Evolutionary conservation across 345 rosid genomes (phyloP), one percentile per base, ranked within the genome.

Genomic region (Hypericum androsaemum): DNA sequence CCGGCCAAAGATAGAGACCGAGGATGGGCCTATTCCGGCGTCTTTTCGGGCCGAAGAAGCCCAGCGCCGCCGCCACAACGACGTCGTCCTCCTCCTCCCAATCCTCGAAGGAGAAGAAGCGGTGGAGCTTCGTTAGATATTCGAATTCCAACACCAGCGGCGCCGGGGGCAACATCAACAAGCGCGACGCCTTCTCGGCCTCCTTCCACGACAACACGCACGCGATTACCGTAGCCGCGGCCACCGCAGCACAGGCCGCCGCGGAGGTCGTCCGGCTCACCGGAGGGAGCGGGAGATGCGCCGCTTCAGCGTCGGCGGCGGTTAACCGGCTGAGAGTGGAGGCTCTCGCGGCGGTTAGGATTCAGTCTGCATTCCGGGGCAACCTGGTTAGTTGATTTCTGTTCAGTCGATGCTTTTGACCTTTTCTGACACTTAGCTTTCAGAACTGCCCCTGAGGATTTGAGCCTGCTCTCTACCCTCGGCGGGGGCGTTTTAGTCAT

Each of bases 21-120:
- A 22, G 32, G 32, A 78, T 89, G 97, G 96, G 97, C 14, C 64
- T 86, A 36, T 64, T 89, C 65, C 82, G 85, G 59, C 70, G 85
- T 71, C 75, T 89, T 22, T 89, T 89, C 53, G 82, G 95, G 43
- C 42, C 64, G 57, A 81, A 63, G 52, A 79, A 63, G 60, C 37
- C 72, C 5, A 59, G 60, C 32, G 32, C 32, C 32, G 32, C 32
- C 32, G 1, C 71, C 13, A 4, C 32, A 1, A 4, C 32, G 2
- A 8, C 56, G 17, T 43, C 54, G 5, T 47, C 67, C 52, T 36
- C 67, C 7, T 48, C 66, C 37, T 38, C 53, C 51, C 60, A 54
- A 61, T 57, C 53, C 12, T 58, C 41, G 43, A 47, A 22, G 32
- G 4, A 41, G 41, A 47, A 22, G 32, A 22, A 41, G 41, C 11